phyloP scores from a whole-genome alignment of 164 flowering plant species.

The Litsea cubeba region DNA sequence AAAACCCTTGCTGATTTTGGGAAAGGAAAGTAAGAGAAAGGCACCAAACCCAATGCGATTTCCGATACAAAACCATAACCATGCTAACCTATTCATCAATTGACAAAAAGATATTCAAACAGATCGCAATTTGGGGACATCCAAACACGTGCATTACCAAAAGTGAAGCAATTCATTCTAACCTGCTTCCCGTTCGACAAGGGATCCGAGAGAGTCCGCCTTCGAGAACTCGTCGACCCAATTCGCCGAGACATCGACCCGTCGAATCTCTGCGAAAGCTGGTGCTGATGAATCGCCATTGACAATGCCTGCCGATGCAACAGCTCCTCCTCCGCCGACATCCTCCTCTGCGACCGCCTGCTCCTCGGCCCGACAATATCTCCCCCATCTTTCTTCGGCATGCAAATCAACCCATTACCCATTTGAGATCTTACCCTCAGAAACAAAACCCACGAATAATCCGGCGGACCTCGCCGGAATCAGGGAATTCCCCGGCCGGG shows the following conservation, averaged over 20 bases:
- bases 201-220: constrained; percentile 39
- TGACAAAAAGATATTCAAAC: no score
- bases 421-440: constrained; percentile 19
- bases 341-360: constrained; percentile 47
- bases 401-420: constrained; percentile 64
- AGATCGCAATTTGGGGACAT: neutral
- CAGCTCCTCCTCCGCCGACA: constrained; percentile 45
- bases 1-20: neutral
- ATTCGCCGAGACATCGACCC: constrained; percentile 74
- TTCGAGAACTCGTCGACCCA: constrained; percentile 58
- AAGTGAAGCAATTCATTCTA: neutral
- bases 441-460: neutral
- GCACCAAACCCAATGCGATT: neutral
- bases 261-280: constrained; percentile 59
- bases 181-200: constrained; percentile 57
- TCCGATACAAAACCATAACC: neutral
- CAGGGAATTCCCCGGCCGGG: neutral
- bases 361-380: constrained; percentile 51
- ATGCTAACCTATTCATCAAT: neutral
- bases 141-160: neutral
- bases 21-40: neutral
- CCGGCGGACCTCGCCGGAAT: neutral
- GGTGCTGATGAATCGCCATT: constrained; percentile 75
- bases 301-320: constrained; percentile 61
- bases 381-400: constrained; percentile 48